Conservation (phyloP, 345 rosid species). For the Carallia brachiata region DNA sequence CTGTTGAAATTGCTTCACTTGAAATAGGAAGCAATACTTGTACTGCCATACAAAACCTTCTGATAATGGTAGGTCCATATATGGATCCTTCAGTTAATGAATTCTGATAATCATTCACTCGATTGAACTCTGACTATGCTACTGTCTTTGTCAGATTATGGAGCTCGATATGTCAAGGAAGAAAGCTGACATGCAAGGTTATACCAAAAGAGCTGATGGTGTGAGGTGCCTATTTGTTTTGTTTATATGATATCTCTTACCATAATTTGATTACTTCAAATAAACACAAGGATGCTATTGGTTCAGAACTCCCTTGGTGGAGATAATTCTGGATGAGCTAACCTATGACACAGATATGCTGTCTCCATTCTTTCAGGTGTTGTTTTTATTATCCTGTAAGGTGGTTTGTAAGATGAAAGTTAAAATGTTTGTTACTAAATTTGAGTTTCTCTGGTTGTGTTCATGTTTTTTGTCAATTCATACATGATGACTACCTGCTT, state of each 20-base stretch:
- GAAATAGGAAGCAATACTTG: conserved; percentile 49
- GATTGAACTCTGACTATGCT: conserved; percentile 5
- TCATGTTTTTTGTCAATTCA: not conserved
- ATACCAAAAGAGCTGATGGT: conserved; percentile 68
- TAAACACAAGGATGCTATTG: conserved; percentile 14
- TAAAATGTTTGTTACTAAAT: not conserved
- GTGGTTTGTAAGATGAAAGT: not conserved
- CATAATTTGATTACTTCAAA: not conserved
- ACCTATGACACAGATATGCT: conserved; percentile 55
- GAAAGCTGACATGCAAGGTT: conserved; percentile 59
- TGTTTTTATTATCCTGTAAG: not conserved
- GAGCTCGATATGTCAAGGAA: conserved; percentile 71
- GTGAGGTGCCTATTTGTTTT: conserved; percentile 50
- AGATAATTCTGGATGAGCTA: conserved; percentile 70
- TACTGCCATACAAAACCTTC: conserved; percentile 55
- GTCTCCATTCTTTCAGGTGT: conserved; percentile 65
- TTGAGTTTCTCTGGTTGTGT: not conserved
- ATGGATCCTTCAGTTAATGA: not conserved
- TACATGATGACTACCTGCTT: not conserved
- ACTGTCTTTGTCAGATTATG: conserved; percentile 52
- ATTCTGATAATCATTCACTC: not conserved
- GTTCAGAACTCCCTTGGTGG: conserved; percentile 66
- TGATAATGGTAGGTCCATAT: conserved; percentile 45
- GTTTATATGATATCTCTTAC: conserved; percentile 7
- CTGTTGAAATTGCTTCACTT: conserved; percentile 39